Conservation (phyloP, 257 asterid species). For the Solanum pimpinellifolium region DNA sequence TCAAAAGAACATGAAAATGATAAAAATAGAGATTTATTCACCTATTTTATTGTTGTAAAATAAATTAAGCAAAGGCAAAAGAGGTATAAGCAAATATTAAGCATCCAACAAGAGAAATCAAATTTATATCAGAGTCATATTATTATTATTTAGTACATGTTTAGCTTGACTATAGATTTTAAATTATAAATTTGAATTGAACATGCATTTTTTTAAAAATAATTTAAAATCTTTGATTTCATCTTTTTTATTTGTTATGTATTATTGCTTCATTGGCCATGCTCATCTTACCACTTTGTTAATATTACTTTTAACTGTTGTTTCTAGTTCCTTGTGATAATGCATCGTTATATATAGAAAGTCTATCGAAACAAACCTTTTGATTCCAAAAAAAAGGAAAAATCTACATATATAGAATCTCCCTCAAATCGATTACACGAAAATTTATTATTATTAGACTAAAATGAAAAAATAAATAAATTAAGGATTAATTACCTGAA, state of each 20-base stretch:
- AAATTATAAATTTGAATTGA: neutral
- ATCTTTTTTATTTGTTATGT: neutral
- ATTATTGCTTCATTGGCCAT: neutral
- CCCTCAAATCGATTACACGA: neutral
- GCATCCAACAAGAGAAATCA: neutral
- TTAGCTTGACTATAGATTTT: neutral
- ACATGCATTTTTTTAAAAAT: neutral
- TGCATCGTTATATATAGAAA: accelerated
- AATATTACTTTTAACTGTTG: neutral
- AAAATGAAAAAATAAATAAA: neutral
- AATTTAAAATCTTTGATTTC: neutral
- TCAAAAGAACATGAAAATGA: neutral
- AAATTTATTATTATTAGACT: neutral
- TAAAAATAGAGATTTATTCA: neutral
- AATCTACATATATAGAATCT: neutral
- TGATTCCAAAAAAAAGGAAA: neutral
- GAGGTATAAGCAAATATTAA: neutral
- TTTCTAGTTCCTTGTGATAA: neutral
- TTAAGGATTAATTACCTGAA: too few species aligned
- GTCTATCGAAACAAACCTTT: accelerated
- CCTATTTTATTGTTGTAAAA: neutral
- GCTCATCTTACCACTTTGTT: neutral
- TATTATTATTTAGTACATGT: neutral
- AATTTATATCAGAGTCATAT: neutral
- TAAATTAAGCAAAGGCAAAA: neutral